Base-by-base conservation (phyloP, 129 eudicot genomes). In the Erigeron canadensis region DNA sequence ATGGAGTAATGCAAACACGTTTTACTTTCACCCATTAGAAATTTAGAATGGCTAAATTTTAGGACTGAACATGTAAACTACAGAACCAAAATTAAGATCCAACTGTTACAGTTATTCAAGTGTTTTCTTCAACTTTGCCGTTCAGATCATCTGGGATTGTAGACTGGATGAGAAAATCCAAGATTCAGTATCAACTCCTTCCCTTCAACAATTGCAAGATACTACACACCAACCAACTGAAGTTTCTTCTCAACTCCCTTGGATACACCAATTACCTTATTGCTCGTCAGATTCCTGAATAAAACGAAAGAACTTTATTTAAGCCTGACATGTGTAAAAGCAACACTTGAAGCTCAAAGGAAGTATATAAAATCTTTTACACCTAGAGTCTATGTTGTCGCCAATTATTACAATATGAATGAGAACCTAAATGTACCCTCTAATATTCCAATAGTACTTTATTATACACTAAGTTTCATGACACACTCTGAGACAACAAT, bases 161-260 rank as follows among this genome's bases (percentile, higher is more conserved):
- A n/a, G n/a, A n/a, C n/a, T n/a, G n/a, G n/a, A n/a, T n/a, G n/a
- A n/a, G n/a, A n/a, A n/a, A n/a, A n/a, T n/a, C n/a, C n/a, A n/a
- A n/a, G n/a, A n/a, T n/a, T n/a, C n/a, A n/a, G n/a, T n/a, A n/a
- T n/a, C n/a, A n/a, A n/a, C n/a, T n/a, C n/a, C n/a, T n/a, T n/a
- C n/a, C n/a, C n/a, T n/a, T n/a, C n/a, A n/a, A n/a, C n/a, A n/a
- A 75, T 65, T 46, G 97, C 99, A 87, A 96, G 99, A 77, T 95
- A 95, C 10, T 97, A 97, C 0, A 91, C 96, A 4, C 99, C 97
- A 56, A 88, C 70, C 67, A 95, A 48, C 66, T 86, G 96, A 64
- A 95, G 99, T 69, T 73, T 90, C 76, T 95, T 95, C 54, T 90
- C 97, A 19, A 95, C 90, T 71, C 97, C 97, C 75, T 86, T 88